These are phyloP conservation scores for Scheffersomyces stipitis DNA, from an alignment of 805 yeast species.

Conservation along the genomic window DNA sequence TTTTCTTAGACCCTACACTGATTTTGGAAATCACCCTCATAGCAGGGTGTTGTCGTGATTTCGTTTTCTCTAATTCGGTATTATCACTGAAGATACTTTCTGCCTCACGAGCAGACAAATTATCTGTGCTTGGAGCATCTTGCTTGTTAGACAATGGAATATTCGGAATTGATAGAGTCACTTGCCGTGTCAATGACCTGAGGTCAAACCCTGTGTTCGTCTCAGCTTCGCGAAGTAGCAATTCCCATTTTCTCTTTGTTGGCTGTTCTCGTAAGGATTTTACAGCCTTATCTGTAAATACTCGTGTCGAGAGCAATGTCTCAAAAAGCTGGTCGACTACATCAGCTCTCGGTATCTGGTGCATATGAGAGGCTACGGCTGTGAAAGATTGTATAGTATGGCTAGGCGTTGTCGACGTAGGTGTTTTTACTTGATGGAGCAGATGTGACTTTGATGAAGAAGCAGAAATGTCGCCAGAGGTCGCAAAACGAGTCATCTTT, in stretches of 20 bases:
- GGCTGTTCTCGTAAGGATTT: conserved; percentile 32
- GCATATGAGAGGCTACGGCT: conserved; percentile 29
- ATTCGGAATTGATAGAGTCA: conserved; percentile 1
- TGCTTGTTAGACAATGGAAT: not conserved
- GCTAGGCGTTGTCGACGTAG: not conserved
- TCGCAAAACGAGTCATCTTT: not conserved
- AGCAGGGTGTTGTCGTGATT: conserved; percentile 6
- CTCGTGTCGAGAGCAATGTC: conserved; percentile 35
- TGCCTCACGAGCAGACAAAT: too few species aligned
- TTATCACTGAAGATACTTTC: too few species aligned
- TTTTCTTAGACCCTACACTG: conserved; percentile 4
- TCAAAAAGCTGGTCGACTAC: conserved; percentile 43
- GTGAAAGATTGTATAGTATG: conserved; percentile 34
- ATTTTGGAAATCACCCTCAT: conserved; percentile 10
- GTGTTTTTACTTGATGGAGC: not conserved
- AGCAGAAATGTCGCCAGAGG: not conserved
- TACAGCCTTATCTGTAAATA: conserved; percentile 35
- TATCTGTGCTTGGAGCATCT: not conserved
- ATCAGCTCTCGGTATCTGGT: conserved; percentile 34
- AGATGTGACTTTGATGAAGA: too few species aligned
- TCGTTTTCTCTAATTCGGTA: not conserved
- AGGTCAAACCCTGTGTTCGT: conserved; percentile 38
- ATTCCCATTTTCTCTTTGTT: conserved; percentile 43
- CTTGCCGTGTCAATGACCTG: conserved; percentile 16
- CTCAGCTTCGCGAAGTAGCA: conserved; percentile 41